phyloP scores from a whole-genome alignment of 257 asterid genomes.

The Asclepias syriaca region DNA sequence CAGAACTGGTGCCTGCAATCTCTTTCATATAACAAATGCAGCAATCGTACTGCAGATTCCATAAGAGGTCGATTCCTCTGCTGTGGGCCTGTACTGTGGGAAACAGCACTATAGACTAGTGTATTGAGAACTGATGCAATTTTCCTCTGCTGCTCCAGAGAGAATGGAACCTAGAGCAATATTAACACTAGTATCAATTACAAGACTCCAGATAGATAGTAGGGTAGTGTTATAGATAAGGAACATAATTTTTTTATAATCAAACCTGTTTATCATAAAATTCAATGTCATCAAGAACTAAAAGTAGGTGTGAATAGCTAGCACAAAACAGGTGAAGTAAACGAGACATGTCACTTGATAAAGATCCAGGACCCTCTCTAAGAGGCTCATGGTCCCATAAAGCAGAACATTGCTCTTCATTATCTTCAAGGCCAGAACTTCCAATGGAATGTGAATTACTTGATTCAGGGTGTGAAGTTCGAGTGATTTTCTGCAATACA shows the following conservation, averaged over 20 bases:
- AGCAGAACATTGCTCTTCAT: constrained; percentile 46
- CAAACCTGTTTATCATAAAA: constrained; percentile 93
- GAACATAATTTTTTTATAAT: constrained; percentile 3
- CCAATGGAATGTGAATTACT: constrained; percentile 27
- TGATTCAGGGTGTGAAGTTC: constrained; percentile 48
- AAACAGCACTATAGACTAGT: constrained; percentile 68
- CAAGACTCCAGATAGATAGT: neutral
- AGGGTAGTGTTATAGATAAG: constrained; percentile 3
- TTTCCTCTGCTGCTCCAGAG: constrained; percentile 77
- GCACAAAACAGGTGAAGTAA: constrained; percentile 86
- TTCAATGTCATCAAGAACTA: constrained; percentile 90
- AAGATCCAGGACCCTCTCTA: constrained; percentile 75
- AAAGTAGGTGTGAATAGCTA: constrained; percentile 77
- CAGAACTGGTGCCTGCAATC: constrained; percentile 90
- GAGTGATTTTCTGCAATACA: constrained; percentile 63
- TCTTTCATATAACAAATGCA: constrained; percentile 90
- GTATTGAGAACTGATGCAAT: constrained; percentile 73
- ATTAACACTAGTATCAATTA: constrained; percentile 1
- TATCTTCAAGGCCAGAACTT: constrained; percentile 31
- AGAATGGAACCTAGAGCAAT: constrained; percentile 66
- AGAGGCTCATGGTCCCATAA: constrained; percentile 70
- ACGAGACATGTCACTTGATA: constrained; percentile 60
- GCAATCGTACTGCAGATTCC: constrained; percentile 82
- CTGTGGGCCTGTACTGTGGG: constrained; percentile 36
- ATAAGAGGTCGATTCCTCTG: constrained; percentile 38